A percentile compares a stretch with the other conserved stretches of the same genome.
Conservation (phyloP, 768 basidiomycete genomes). For the Plicaturopsis crispa region DNA sequence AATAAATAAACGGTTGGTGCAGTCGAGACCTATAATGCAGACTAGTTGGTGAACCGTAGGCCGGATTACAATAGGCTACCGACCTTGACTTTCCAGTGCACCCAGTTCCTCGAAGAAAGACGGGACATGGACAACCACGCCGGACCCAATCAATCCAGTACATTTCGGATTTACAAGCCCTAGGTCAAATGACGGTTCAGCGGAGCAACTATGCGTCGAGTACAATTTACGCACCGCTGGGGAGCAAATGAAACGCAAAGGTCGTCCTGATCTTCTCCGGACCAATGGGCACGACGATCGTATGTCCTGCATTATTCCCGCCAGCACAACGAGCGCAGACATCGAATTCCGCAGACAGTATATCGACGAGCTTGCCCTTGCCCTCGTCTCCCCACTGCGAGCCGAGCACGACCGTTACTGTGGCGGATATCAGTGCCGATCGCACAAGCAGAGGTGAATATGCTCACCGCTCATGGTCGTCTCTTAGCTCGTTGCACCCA, state of each 20-base stretch:
- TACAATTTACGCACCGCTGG: slow-evolving; percentile 59
- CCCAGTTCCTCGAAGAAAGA: slow-evolving; percentile 94
- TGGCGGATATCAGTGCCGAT: slow-evolving; percentile 4
- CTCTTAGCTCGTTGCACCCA: too few relatives aligned
- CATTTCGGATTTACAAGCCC: slow-evolving; percentile 85
- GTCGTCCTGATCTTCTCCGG: slow-evolving; percentile 69
- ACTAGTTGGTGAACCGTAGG: background rate
- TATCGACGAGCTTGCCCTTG: slow-evolving; percentile 95
- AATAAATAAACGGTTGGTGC: slow-evolving; percentile 77
- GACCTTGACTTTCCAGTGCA: slow-evolving; percentile 76
- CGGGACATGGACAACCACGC: slow-evolving; percentile 94
- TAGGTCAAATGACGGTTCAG: slow-evolving; percentile 18
- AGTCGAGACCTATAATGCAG: slow-evolving; percentile 63
- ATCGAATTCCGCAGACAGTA: slow-evolving; percentile 84
- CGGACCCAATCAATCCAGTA: slow-evolving; percentile 82
- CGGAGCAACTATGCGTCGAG: slow-evolving; percentile 1
- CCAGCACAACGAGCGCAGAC: slow-evolving; percentile 95
- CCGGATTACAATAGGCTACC: slow-evolving; percentile 5
- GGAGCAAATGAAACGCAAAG: slow-evolving; percentile 93
- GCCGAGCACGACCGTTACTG: slow-evolving; percentile 74
- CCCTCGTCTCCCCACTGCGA: slow-evolving; percentile 93
- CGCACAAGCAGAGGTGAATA: slow-evolving; percentile 9
- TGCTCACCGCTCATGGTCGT: slow-evolving; percentile 24
- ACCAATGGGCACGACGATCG: slow-evolving; percentile 78
- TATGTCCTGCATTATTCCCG: slow-evolving; percentile 98